A percentile compares a stretch with the other conserved stretches of the same genome.
Conservation (phyloP, 768 basidiomycete species). For the Dacryopinax spathularia region DNA sequence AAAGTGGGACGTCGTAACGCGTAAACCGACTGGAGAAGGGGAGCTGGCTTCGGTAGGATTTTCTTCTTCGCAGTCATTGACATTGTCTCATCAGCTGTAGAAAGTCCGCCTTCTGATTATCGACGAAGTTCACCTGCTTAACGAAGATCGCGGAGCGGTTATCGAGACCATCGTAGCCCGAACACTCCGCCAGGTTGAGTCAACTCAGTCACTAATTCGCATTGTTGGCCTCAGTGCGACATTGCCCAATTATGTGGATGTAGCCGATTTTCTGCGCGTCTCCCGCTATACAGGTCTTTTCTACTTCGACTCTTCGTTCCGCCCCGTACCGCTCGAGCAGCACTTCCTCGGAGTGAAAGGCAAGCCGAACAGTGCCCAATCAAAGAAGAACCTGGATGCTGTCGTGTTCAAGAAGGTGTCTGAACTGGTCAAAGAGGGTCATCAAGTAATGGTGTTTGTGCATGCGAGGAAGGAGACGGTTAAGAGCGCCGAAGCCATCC, state of each 20-base stretch:
- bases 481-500: conserved; percentile 67
- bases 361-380: conserved; percentile 56
- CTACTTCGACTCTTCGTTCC: conserved; percentile 94
- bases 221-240: conserved; percentile 95
- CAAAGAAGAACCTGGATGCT: conserved; percentile 73
- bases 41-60: conserved; percentile 75
- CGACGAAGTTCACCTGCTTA: conserved; percentile 91
- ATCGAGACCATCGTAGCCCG: conserved; percentile 96
- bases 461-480: conserved; percentile 98
- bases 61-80: not conserved
- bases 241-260: conserved; percentile 91
- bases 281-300: conserved; percentile 77
- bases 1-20: conserved; percentile 98
- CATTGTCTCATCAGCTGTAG: conserved; percentile 29
- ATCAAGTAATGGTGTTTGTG: conserved; percentile 99
- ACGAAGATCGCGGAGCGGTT: conserved; percentile 95
- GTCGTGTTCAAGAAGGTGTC: conserved; percentile 85
- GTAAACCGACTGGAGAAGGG: conserved; percentile 92
- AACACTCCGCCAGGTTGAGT: conserved; percentile 90
- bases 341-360: conserved; percentile 91
- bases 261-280: conserved; percentile 86
- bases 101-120: conserved; percentile 88
- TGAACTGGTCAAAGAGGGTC: conserved; percentile 74
- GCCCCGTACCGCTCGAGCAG: conserved; percentile 91
- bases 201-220: conserved; percentile 86